Evolutionary conservation across 2,329 filamentous ascomycete species (phyloP).

Genomic region (Xylaria sp.): DNA sequence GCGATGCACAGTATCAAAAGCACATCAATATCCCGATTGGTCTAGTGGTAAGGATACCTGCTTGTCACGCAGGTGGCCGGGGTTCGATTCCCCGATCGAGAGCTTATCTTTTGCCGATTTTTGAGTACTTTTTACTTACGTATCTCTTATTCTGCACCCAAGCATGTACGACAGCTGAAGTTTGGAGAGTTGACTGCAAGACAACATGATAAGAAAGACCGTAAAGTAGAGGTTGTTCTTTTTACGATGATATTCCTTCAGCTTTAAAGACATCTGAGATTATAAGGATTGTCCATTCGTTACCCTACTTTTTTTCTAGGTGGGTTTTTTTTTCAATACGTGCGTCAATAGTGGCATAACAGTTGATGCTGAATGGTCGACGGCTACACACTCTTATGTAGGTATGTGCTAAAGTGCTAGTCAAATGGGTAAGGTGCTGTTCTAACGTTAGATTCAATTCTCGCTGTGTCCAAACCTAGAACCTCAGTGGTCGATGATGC

Average conservation of each 20-base stretch:
- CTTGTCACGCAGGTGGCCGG: conserved; percentile 50
- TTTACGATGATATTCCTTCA: neutral
- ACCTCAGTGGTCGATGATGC: neutral
- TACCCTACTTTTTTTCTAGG: neutral
- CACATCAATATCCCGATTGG: conserved; percentile 43
- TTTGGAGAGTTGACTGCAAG: neutral
- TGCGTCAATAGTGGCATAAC: conserved; percentile 18
- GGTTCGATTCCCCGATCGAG: conserved; percentile 53
- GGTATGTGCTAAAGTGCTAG: neutral
- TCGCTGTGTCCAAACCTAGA: neutral
- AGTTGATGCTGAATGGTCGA: conserved; percentile 8
- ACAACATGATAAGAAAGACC: neutral
- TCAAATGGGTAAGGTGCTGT: neutral
- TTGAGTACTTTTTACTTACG: neutral
- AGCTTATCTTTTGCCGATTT: conserved; percentile 34
- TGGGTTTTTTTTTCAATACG: conserved; percentile 6
- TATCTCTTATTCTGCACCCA: too few relatives aligned
- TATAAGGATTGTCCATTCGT: neutral
- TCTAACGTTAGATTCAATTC: neutral
- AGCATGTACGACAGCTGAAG: too few relatives aligned
- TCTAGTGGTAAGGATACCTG: conserved; percentile 49
- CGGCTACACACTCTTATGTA: conserved; percentile 1
- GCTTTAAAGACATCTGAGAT: neutral
- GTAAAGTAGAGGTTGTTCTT: neutral
- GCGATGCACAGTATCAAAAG: neutral